Base-by-base conservation (phyloP, 163 green algal species). In the Trebouxiophyceae sp. region DNA sequence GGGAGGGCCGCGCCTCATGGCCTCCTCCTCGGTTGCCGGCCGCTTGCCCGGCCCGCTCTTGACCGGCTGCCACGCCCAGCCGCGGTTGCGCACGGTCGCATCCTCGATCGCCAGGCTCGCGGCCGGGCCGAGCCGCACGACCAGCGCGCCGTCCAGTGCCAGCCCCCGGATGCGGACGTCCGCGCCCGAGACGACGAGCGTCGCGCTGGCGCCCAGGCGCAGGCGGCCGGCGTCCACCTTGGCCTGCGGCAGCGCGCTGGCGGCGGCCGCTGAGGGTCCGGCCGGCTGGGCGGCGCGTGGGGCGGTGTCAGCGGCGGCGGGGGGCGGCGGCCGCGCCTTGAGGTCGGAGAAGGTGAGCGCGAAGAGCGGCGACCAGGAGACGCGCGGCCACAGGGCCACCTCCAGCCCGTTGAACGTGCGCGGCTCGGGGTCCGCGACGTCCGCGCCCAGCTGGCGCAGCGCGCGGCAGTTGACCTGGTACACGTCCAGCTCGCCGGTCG, bases 361-460 rank as follows among this genome's bases (percentile, higher is more conserved):
- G 67, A 91, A 97, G 1, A 71, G 39, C 0, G 91, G 91, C 1
- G 73, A 77, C 72, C 90, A 87, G 60, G 86, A 75, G 8, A 98
- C 79, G 4, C 80, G 74, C 0, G 92, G 90, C 75, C 82, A 90
- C 27, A 95, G 56, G 66, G 91, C 66, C 26, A 91, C 57, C n/a
- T 77, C n/a, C n/a, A 97, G 79, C 22, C 84, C 86, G 66, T 93
- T 95, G 77, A 93, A 96, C 27, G 66, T 70, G 8, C 46, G 66
- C 8, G 64, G 54, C 28, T 28, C 32, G 2, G 88, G 80, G 0
- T 58, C 73, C 0, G 68, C 85, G 27, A 97, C 68, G 1, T 74
- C 34, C 6, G 75, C 84, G 12, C 83, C 87, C 6, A 85, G 31
- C 57, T 79, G 67, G 47, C 72, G 70, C 66, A 92, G 78, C 57